Percentiles rank a stretch among this genome's conserved stretches.
Conservation (phyloP, 306 rosid genomes). For the Mucuna pruriens region DNA sequence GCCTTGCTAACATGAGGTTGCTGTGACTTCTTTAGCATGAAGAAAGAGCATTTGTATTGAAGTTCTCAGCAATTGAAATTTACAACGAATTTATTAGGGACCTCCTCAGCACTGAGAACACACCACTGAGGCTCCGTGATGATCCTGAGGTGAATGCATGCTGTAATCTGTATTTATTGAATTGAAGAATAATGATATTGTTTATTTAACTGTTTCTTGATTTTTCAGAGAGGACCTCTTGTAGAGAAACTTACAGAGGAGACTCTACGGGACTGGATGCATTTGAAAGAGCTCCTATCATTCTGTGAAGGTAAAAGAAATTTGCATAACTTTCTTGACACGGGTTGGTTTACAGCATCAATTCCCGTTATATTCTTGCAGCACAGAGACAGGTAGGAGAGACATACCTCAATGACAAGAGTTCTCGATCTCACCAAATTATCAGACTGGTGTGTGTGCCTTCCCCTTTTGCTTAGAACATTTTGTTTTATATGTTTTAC, state of each 20-base stretch:
- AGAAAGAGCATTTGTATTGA: conserved; percentile 88
- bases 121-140: conserved; percentile 82
- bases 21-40: conserved; percentile 63
- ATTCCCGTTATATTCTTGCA: conserved; percentile 50
- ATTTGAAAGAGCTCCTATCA: conserved; percentile 81
- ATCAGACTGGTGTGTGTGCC: conserved; percentile 66
- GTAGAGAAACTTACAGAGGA: conserved; percentile 88
- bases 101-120: conserved; percentile 76
- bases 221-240: conserved; percentile 71
- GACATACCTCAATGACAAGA: conserved; percentile 81
- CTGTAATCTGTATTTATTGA: not conserved
- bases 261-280: conserved; percentile 76
- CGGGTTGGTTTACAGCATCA: conserved; percentile 24
- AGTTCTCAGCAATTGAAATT: conserved; percentile 90
- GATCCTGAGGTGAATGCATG: conserved; percentile 79
- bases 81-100: conserved; percentile 90
- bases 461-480: conserved; percentile 5
- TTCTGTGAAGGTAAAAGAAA: conserved; percentile 74
- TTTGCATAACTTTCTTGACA: conserved; percentile 30
- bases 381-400: conserved; percentile 96
- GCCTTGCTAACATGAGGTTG: conserved; percentile 16
- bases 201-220: conserved; percentile 22
- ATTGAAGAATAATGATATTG: conserved; percentile 4
- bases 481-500: conserved; percentile 25
- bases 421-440: conserved; percentile 96